These are phyloP conservation scores for Vitis rupestris DNA, from an alignment of 164 flowering plant species.

Conservation along the genomic window DNA sequence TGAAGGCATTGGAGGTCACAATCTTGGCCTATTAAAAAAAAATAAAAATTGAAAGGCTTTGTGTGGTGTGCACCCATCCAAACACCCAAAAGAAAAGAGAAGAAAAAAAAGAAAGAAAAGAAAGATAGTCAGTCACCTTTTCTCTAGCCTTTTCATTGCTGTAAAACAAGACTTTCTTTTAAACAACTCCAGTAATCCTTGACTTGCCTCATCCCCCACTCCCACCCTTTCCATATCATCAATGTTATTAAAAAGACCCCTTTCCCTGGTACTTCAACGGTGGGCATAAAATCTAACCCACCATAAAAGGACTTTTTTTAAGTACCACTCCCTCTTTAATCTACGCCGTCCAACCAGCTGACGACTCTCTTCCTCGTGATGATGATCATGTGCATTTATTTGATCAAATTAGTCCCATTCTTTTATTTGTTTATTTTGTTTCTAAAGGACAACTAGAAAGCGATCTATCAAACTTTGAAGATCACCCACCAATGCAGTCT, in stretches of 20 bases:
- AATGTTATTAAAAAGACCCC: conserved; percentile 9
- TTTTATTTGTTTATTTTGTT: neutral
- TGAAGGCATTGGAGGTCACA: conserved; percentile 41
- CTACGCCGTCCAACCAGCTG: conserved; percentile 9
- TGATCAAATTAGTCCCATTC: conserved; percentile 8
- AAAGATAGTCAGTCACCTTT: conserved; percentile 14
- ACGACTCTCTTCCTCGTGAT: neutral
- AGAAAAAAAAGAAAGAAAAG: neutral
- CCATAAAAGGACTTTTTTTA: too few species aligned
- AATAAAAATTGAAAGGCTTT: conserved; percentile 17
- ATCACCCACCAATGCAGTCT: conserved; percentile 13
- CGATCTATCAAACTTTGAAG: conserved; percentile 14
- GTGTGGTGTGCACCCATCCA: conserved; percentile 18
- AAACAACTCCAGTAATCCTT: conserved; percentile 12
- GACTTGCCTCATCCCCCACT: conserved; percentile 4
- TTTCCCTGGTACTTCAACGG: neutral
- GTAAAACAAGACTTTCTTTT: conserved; percentile 25
- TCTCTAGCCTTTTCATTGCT: conserved; percentile 23
- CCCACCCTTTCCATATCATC: conserved; percentile 7
- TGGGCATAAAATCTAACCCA: too few species aligned
- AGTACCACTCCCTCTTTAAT: neutral
- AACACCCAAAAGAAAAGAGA: neutral
- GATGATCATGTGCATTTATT: neutral
- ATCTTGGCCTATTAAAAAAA: conserved; percentile 17
- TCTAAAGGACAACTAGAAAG: conserved; percentile 13